These are phyloP conservation scores for Boletellus ananiceps DNA, from an alignment of 768 basidiomycete genomes.

Conservation along the genomic window DNA sequence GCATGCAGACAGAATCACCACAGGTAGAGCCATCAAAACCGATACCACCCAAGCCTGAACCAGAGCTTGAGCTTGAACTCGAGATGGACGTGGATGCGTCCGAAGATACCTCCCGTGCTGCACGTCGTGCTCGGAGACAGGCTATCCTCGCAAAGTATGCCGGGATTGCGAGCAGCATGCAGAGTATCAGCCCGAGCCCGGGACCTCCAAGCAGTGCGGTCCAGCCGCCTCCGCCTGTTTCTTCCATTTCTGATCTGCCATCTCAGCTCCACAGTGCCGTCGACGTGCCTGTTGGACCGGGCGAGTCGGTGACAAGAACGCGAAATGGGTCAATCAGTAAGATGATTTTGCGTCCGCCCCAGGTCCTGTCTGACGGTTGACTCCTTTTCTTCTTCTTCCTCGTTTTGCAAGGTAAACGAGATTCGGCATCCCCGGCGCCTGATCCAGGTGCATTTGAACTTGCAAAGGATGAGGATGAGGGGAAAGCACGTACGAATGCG, in stretches of 20 bases:
- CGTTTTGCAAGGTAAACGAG: constrained; percentile 40
- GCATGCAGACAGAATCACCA: constrained; percentile 9
- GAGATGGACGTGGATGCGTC: constrained; percentile 50
- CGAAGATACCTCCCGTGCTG: constrained; percentile 60
- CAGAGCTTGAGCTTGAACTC: constrained; percentile 44
- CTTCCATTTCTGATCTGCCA: constrained; percentile 57
- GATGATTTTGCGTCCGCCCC: background rate
- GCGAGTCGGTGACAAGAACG: constrained; percentile 5
- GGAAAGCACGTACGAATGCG: constrained; percentile 42
- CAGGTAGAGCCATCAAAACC: constrained; percentile 15
- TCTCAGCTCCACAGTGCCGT: constrained; percentile 50
- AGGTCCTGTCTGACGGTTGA: background rate
- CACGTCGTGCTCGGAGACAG: constrained; percentile 64
- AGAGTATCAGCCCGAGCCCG: constrained; percentile 51
- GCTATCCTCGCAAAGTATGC: constrained; percentile 79
- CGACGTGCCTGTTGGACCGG: constrained; percentile 28
- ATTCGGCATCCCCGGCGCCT: constrained; percentile 56
- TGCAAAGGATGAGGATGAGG: constrained; percentile 58
- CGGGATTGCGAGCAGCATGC: constrained; percentile 39
- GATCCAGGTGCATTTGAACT: constrained; percentile 59
- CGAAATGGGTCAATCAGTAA: constrained; percentile 24
- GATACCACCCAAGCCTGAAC: constrained; percentile 17
- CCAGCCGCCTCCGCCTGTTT: constrained; percentile 59
- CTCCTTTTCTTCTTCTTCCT: background rate
- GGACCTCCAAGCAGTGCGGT: constrained; percentile 71